A percentile compares a stretch with the other conserved stretches of the same genome.
phyloP scores from a whole-genome alignment of 2,329 filamentous ascomycete genomes.

The Fusarium pseudonygamai region DNA sequence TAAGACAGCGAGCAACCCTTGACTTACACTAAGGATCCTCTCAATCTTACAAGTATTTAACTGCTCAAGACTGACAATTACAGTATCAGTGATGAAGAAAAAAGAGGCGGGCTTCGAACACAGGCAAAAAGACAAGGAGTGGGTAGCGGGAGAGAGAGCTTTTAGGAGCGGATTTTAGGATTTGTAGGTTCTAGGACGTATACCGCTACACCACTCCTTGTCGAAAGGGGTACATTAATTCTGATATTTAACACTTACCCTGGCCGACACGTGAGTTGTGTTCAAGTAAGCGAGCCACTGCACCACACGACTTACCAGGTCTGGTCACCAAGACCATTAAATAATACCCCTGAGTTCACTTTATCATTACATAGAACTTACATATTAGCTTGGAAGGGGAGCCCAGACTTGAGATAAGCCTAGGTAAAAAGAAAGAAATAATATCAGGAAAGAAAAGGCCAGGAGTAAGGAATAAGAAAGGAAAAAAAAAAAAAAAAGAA shows the following conservation, averaged over 20 bases:
- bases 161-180: constrained; percentile 7
- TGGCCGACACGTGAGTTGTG: neutral
- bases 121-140: neutral
- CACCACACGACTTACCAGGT: neutral
- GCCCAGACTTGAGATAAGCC: neutral
- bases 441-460: fast-evolving
- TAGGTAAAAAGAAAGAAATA: neutral
- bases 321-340: neutral
- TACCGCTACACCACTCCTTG: constrained; percentile 9
- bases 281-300: neutral
- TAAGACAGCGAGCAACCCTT: neutral
- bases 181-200: constrained; percentile 1
- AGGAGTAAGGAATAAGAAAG: no score
- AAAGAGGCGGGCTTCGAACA: neutral
- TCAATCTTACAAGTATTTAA: no score
- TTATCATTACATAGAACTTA: neutral
- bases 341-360: neutral
- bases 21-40: neutral
- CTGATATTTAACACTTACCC: neutral
- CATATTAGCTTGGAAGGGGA: neutral
- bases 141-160: constrained; percentile 2
- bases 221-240: neutral
- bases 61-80: no score
- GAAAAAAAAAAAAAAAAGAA: neutral
- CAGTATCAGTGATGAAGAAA: neutral